These are phyloP conservation scores for Xerocomus cyaneibrunnescens DNA, from an alignment of 1,284 basidiomycete species.

Conservation along the genomic window DNA sequence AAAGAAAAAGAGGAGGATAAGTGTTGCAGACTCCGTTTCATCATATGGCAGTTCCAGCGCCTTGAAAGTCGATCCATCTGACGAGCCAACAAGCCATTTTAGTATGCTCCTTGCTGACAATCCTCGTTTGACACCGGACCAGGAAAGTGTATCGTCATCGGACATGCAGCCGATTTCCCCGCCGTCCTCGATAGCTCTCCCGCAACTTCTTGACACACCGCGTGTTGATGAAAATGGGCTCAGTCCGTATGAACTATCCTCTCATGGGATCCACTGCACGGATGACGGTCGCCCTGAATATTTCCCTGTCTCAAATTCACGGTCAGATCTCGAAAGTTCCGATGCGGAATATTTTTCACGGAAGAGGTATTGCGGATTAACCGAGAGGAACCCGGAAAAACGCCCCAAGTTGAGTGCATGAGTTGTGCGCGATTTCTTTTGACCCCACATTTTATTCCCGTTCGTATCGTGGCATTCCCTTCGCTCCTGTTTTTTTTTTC, in stretches of 20 bases:
- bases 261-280: conserved; percentile 20
- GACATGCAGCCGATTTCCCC: conserved; percentile 38
- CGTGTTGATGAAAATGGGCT: conserved; percentile 25
- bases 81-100: conserved; percentile 20
- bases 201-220: conserved; percentile 32
- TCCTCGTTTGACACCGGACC: conserved; percentile 35
- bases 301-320: conserved; percentile 44
- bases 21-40: conserved; percentile 36
- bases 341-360: conserved; percentile 26
- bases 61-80: conserved; percentile 27
- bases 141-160: conserved; percentile 37
- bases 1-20: conserved; percentile 39
- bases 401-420: conserved; percentile 30
- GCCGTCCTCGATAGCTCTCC: conserved; percentile 30
- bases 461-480: not conserved
- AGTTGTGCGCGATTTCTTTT: conserved; percentile 10
- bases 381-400: conserved; percentile 30
- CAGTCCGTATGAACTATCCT: conserved; percentile 29
- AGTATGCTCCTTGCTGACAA: conserved; percentile 29
- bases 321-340: conserved; percentile 37
- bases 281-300: conserved; percentile 37
- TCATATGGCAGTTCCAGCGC: conserved; percentile 33
- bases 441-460: not conserved
- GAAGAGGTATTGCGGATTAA: conserved; percentile 27
- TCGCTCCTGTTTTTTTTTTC: not conserved